Conservation (phyloP, 2,329 filamentous ascomycete genomes). For the Leptographium lundbergii region DNA sequence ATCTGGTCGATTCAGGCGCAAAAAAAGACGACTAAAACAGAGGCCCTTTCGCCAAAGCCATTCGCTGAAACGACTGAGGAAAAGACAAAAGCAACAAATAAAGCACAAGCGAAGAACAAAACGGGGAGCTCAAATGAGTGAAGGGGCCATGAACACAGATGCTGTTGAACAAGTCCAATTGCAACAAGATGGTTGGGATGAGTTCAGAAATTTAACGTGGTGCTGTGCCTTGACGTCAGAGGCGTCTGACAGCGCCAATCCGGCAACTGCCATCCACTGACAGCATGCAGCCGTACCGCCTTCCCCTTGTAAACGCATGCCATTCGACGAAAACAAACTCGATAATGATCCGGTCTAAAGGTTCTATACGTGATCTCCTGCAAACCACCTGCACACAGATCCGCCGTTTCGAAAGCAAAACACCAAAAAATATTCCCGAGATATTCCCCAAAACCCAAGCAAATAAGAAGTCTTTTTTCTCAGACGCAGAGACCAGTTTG, state of each 20-base stretch:
- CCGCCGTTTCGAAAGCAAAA: background rate
- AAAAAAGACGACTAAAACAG: background rate
- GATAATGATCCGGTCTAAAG: background rate
- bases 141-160: background rate
- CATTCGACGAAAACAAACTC: background rate
- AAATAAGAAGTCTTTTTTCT: background rate
- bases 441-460: background rate
- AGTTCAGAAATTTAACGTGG: background rate
- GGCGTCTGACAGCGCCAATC: background rate
- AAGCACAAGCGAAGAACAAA: background rate
- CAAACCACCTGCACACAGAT: background rate
- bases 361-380: background rate
- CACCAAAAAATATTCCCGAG: background rate
- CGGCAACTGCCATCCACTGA: background rate
- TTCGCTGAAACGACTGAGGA: background rate
- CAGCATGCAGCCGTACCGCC: background rate
- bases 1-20: background rate
- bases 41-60: background rate
- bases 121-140: background rate
- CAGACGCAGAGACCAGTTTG: too few species aligned
- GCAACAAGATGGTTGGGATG: background rate
- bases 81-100: background rate
- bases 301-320: background rate
- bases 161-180: too few species aligned
- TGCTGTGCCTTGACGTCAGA: background rate